Conservation (phyloP, 192 early-diverging fungal species). For the Backusella luteola region DNA sequence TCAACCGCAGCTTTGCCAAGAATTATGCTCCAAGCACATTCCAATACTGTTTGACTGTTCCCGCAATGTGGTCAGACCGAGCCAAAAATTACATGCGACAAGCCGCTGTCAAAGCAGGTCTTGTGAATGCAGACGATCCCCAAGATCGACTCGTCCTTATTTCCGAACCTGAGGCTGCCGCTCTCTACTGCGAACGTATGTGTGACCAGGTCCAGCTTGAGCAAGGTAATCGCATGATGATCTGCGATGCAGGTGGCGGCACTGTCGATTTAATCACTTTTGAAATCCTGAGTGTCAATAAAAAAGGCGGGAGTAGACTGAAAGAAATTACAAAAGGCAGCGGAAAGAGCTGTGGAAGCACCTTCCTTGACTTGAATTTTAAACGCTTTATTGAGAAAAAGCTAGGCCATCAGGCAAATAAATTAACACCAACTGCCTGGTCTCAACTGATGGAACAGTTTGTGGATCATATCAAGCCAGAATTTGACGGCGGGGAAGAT, state of each 20-base stretch:
- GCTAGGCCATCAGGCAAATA: conserved; percentile 31
- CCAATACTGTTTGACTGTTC: conserved; percentile 49
- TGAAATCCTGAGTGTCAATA: conserved; percentile 30
- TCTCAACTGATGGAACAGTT: conserved; percentile 41
- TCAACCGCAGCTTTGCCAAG: conserved; percentile 40
- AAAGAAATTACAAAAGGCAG: conserved; percentile 47
- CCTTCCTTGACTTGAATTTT: conserved; percentile 46
- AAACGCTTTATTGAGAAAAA: conserved; percentile 35
- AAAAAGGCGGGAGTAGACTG: conserved; percentile 21
- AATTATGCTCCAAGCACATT: conserved; percentile 27
- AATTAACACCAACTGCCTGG: background rate
- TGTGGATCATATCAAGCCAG: conserved; percentile 44
- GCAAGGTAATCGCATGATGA: conserved; percentile 43
- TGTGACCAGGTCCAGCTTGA: conserved; percentile 41
- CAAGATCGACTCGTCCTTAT: conserved; percentile 41
- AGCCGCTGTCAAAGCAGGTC: conserved; percentile 42
- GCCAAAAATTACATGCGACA: conserved; percentile 49
- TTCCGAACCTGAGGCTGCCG: conserved; percentile 46
- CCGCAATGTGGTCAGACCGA: conserved; percentile 51
- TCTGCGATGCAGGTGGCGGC: conserved; percentile 53
- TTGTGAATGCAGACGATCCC: conserved; percentile 41
- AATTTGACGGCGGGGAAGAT: conserved; percentile 45
- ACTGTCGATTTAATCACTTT: conserved; percentile 55
- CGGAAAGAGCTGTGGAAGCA: conserved; percentile 45
- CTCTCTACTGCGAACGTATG: conserved; percentile 47